Conservation (phyloP, 2,329 filamentous ascomycete species). For the Monosporascus sp. region DNA sequence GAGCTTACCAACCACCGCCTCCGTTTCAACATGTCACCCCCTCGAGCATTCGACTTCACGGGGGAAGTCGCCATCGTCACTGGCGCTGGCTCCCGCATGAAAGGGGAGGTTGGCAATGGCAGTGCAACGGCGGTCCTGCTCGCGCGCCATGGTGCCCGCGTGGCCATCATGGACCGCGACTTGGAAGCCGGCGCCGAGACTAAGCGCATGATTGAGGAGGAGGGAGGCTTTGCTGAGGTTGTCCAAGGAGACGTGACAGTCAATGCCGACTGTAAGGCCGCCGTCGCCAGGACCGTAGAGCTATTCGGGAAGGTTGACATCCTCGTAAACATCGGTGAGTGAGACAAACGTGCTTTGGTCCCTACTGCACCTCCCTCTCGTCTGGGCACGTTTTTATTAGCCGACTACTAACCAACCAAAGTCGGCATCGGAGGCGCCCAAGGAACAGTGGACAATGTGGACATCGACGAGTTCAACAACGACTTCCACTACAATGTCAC, state of each 20-base stretch:
- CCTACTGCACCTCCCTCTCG: too few relatives aligned
- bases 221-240: constrained; percentile 19
- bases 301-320: constrained; percentile 21
- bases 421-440: constrained; percentile 30
- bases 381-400: too few relatives aligned
- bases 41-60: constrained; percentile 19
- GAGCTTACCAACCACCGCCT: too few relatives aligned
- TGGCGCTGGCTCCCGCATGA: constrained; percentile 25
- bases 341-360: too few relatives aligned
- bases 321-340: constrained; percentile 19
- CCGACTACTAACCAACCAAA: not conserved
- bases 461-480: constrained; percentile 25
- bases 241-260: constrained; percentile 20
- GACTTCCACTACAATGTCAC: constrained; percentile 30
- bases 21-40: constrained; percentile 7
- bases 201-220: constrained; percentile 23
- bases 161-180: constrained; percentile 21
- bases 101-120: constrained; percentile 26
- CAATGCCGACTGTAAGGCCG: constrained; percentile 17
- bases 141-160: constrained; percentile 21
- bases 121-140: constrained; percentile 24
- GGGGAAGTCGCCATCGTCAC: constrained; percentile 29
- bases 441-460: constrained; percentile 23
- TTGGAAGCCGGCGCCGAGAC: constrained; percentile 21
- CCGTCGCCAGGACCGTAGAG: constrained; percentile 16